Evolutionary conservation across 2,329 filamentous ascomycete genomes (phyloP).

Genomic region (Sordariomycetes sp.): DNA sequence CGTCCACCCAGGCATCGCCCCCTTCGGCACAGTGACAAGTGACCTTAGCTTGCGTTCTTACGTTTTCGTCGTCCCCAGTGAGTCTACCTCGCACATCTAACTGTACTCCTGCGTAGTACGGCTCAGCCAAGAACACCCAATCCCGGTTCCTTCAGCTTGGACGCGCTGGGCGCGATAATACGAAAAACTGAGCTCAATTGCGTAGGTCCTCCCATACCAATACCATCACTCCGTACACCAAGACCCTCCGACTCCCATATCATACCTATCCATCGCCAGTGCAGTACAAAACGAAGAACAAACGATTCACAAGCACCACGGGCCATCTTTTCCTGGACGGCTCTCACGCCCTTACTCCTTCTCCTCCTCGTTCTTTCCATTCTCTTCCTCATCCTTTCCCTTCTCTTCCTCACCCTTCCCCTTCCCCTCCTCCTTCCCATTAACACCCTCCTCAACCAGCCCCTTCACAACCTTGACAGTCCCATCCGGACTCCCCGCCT

Average conservation of each 20-base stretch:
- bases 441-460: conserved; percentile 35
- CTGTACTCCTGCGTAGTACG: not conserved
- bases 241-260: not conserved
- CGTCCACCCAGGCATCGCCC: not conserved
- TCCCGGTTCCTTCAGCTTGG: not conserved
- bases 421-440: conserved; percentile 8
- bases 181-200: not conserved
- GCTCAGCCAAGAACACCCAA: not conserved
- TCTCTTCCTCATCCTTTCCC: conserved; percentile 8
- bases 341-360: not conserved
- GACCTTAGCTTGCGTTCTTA: too few relatives aligned
- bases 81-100: not conserved
- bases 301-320: not conserved
- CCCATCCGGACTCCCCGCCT: conserved; percentile 62
- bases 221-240: not conserved
- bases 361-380: conserved; percentile 6
- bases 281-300: not conserved
- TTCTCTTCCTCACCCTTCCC: conserved; percentile 6
- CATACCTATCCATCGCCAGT: not conserved
- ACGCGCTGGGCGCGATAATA: not conserved
- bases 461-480: conserved; percentile 68
- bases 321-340: too few relatives aligned
- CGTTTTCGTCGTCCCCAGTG: too few relatives aligned
- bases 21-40: not conserved
- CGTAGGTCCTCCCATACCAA: not conserved